Evolutionary conservation across 1,284 basidiomycete genomes (phyloP).

Genomic region (Schizophyllum commune): DNA sequence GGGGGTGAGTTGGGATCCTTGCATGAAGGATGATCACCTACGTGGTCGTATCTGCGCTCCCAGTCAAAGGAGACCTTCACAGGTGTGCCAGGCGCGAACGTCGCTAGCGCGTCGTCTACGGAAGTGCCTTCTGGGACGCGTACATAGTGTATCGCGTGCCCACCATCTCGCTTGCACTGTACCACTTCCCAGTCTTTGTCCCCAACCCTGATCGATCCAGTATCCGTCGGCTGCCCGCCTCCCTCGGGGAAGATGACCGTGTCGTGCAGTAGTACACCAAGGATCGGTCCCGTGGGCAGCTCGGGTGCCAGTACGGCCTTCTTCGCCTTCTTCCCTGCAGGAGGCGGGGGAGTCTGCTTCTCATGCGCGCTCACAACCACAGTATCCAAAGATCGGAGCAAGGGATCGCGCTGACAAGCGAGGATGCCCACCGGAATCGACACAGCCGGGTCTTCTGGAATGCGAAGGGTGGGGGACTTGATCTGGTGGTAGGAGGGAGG

Average conservation of each 20-base stretch:
- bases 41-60: conserved; percentile 73
- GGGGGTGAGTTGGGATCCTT: conserved; percentile 1
- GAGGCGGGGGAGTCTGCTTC: conserved; percentile 32
- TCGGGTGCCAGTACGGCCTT: conserved; percentile 43
- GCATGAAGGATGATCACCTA: conserved; percentile 26
- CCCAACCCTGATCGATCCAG: conserved; percentile 50
- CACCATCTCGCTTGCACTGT: conserved; percentile 63
- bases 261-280: conserved; percentile 69
- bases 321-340: conserved; percentile 41
- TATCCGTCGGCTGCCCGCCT: conserved; percentile 81
- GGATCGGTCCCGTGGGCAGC: conserved; percentile 37
- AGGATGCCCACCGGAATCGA: conserved; percentile 64
- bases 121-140: conserved; percentile 33
- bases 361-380: conserved; percentile 41
- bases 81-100: conserved; percentile 41
- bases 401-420: conserved; percentile 67
- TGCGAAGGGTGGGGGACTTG: background rate
- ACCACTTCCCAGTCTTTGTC: conserved; percentile 53
- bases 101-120: conserved; percentile 33
- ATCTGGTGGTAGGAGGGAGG: background rate
- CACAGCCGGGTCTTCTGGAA: background rate
- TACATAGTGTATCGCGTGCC: conserved; percentile 75
- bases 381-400: conserved; percentile 48
- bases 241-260: conserved; percentile 88
- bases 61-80: conserved; percentile 55